Evolutionary conservation across 164 flowering plant species (phyloP).

Genomic region (Malania oleifera): DNA sequence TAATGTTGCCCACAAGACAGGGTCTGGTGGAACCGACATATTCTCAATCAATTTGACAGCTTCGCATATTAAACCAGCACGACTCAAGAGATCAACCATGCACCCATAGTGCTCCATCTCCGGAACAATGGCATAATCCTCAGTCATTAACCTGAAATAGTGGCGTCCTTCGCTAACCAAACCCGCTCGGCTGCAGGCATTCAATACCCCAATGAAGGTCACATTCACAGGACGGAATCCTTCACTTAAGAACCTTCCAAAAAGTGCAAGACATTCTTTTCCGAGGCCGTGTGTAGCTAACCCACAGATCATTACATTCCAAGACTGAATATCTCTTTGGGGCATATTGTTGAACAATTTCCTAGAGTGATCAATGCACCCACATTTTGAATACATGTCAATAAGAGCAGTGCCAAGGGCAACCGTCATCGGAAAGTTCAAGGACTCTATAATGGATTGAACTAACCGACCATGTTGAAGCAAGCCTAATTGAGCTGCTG

Average conservation of each 20-base stretch:
- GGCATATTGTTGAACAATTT: slow-evolving; percentile 32
- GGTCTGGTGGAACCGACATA: slow-evolving; percentile 34
- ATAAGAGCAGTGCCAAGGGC: slow-evolving; percentile 36
- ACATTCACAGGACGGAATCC: slow-evolving; percentile 33
- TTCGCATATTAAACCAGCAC: slow-evolving; percentile 44
- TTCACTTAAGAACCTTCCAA: slow-evolving; percentile 23
- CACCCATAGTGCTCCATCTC: slow-evolving; percentile 62
- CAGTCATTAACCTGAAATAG: slow-evolving; percentile 38
- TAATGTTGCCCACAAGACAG: slow-evolving; percentile 49
- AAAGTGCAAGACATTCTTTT: slow-evolving; percentile 36
- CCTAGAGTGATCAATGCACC: slow-evolving; percentile 33
- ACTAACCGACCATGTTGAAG: slow-evolving; percentile 35
- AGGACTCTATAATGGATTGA: slow-evolving; percentile 25
- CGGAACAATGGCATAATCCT: slow-evolving; percentile 31
- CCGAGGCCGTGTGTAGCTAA: slow-evolving; percentile 43
- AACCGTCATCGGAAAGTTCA: slow-evolving; percentile 25
- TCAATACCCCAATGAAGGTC: slow-evolving; percentile 44
- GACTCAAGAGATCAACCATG: slow-evolving; percentile 54
- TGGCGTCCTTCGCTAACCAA: slow-evolving; percentile 35
- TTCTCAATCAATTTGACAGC: slow-evolving; percentile 36
- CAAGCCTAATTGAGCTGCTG: slow-evolving; percentile 46
- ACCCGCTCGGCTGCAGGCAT: slow-evolving; percentile 49
- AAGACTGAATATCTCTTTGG: slow-evolving; percentile 27
- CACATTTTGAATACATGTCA: slow-evolving; percentile 46
- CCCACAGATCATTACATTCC: slow-evolving; percentile 58